Conservation (phyloP, 2,329 filamentous ascomycete genomes). For the Fusarium chlamydosporum region DNA sequence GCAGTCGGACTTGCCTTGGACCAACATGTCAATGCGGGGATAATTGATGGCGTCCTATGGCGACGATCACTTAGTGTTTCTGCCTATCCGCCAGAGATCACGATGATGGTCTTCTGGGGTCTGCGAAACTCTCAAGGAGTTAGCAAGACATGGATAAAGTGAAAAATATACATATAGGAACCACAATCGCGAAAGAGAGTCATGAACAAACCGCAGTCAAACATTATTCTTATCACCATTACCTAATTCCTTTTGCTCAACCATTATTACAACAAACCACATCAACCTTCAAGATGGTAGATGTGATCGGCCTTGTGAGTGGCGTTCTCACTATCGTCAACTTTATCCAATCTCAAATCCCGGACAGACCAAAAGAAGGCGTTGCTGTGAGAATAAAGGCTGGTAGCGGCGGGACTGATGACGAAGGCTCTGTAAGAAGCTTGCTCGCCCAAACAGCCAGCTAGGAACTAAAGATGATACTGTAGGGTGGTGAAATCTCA, state of each 20-base stretch:
- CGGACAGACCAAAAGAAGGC: fast-evolving
- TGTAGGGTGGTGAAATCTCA: background rate
- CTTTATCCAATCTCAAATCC: background rate
- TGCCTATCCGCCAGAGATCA: background rate
- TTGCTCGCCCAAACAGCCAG: background rate
- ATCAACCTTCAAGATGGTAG: background rate
- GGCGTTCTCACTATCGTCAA: background rate
- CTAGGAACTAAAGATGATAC: fast-evolving
- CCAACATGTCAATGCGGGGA: background rate
- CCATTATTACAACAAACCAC: background rate
- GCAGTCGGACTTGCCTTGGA: background rate
- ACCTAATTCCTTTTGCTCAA: background rate
- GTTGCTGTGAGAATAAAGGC: background rate
- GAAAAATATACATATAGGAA: background rate
- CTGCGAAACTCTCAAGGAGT: background rate
- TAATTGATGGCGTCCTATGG: background rate
- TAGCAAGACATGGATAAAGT: background rate
- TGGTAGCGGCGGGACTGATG: background rate
- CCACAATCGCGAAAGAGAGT: background rate
- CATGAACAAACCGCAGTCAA: background rate
- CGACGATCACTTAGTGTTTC: background rate
- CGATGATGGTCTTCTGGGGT: background rate
- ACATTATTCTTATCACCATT: background rate
- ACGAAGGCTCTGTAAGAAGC: background rate
- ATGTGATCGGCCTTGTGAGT: background rate